Base-by-base conservation (phyloP, 106 monocot species). In the Ottelia alismoides region DNA sequence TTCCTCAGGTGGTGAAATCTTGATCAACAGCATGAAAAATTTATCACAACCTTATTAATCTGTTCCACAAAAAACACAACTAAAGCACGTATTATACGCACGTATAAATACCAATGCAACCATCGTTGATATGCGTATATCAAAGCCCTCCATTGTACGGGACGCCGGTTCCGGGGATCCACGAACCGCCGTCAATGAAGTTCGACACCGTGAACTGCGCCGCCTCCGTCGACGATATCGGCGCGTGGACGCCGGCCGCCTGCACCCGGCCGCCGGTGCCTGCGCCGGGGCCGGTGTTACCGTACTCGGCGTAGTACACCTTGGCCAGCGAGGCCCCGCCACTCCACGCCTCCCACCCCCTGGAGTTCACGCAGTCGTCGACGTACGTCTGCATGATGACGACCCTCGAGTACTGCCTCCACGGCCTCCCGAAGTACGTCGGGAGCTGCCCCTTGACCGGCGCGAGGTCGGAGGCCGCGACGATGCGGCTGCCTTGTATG, bases 381-480 rank as follows among this genome's bases (percentile, higher is more conserved):
- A 90, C 11, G 56, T 53, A 74, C 1, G 65, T 61, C 32, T 48
- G 58, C 84, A 90, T 75, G 20, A 80, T 72, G 5, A 84, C 89
- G 14, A 70, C 70, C 26, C 89, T 46, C 0, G 89, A 65, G 61
- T 77, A 84, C 72, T 72, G 61, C n/a, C 75, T 77, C 89, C 89
- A 90, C 11, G 89, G 84, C 57, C 89, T 60, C 30, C 88, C 88
- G 21, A 88, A 79, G 58, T 83, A 88, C 0, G 79, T 76, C 21
- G 72, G 67, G 1, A 73, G 65, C 43, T 58, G 23, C 2, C 64
- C 65, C 52, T 35, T 57, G 2, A 57, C 56, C 10, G 43, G 2
- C 16, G 47, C 24, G 25, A 81, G 22, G 61, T 76, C 70, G 17
- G 73, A 57, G 0, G 78, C 40, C 28, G 76, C 70, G 3, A 20